Percentiles rank a stretch among this genome's conserved stretches.
These are phyloP conservation scores for Halteria grandinella DNA, from an alignment of 73 alveolate genomes.

Conservation along the genomic window DNA sequence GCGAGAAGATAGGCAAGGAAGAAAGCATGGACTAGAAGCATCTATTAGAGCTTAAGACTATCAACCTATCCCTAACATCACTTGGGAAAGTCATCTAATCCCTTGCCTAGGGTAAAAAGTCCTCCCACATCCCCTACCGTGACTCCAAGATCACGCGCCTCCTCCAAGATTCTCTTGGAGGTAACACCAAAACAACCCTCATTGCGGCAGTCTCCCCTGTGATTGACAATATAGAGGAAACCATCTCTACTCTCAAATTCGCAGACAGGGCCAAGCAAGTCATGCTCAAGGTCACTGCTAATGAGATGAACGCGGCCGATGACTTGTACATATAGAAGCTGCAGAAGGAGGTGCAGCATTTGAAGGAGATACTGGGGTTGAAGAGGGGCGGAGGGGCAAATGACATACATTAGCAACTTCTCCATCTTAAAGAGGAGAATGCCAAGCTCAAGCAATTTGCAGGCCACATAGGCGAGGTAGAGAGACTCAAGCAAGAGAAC, in stretches of 20 bases:
- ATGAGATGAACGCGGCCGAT: constrained; percentile 58
- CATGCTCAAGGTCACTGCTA: constrained; percentile 43
- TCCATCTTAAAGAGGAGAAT: constrained; percentile 47
- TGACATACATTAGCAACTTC: constrained; percentile 38
- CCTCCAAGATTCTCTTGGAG: constrained; percentile 90
- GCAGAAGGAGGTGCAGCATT: constrained; percentile 57
- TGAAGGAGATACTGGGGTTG: constrained; percentile 50
- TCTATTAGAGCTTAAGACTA: constrained; percentile 64
- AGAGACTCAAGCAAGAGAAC: constrained; percentile 48
- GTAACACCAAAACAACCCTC: constrained; percentile 82
- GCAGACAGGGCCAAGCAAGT: constrained; percentile 77
- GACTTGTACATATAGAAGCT: constrained; percentile 26
- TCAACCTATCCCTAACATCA: constrained; percentile 60
- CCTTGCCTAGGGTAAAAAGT: constrained; percentile 67
- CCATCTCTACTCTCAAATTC: constrained; percentile 61
- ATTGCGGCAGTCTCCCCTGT: constrained; percentile 77
- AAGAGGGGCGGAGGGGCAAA: constrained; percentile 62
- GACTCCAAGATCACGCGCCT: constrained; percentile 94
- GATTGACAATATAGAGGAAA: constrained; percentile 51
- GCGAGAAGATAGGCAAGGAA: constrained; percentile 78
- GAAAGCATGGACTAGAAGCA: constrained; percentile 58
- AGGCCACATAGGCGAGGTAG: constrained; percentile 30
- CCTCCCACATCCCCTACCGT: constrained; percentile 87
- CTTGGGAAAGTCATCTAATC: constrained; percentile 70
- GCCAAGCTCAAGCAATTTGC: constrained; percentile 26